Base-by-base conservation (phyloP, 306 rosid species). In the Erythrophleum fordii region DNA sequence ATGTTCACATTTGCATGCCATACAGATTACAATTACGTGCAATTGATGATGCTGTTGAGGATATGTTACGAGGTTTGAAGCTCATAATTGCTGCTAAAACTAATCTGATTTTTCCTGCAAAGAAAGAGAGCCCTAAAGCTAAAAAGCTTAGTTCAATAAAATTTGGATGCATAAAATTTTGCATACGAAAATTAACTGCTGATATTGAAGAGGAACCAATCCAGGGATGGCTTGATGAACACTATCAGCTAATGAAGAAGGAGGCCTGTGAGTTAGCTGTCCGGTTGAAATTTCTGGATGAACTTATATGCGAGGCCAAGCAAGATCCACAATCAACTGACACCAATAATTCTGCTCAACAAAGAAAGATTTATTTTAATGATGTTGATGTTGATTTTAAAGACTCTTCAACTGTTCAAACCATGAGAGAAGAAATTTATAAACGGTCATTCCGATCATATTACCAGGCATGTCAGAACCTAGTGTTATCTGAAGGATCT, bases 211-310 rank as follows among this genome's bases (percentile, higher is more conserved):
- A 96, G 85, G 98, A 96, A 74, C 99, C 98, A 44, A 55, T 96
- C 77, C 99, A 96, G 88, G 99, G 97, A 69, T 96, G 99, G 99
- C 91, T 96, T 88, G 99, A 96, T 88, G 99, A 96, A 83, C 99
- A 96, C 87, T 87, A 89, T 82, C 92, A 75, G 73, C 88, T 96
- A 80, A 86, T 96, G 90, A 96, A 81, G 92, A 93, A 93, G 87
- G 99, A 96, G 84, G 99, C 93, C 20, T 81, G 90, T 75, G 99
- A 96, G 77, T 83, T 92, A 69, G 98, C 98, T 89, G 93, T 92
- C 42, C 88, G 97, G 82, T 83, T 90, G 86, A 88, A 89, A 79
- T 90, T 92, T 83, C 89, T 96, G 75, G 97, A 96, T 34, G 98
- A 96, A 73, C 82, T 80, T 80, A 59, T 81, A 18, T 87, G 85